Conservation (phyloP, 2,329 filamentous ascomycete genomes). For the Cladosporium cucumerinum region DNA sequence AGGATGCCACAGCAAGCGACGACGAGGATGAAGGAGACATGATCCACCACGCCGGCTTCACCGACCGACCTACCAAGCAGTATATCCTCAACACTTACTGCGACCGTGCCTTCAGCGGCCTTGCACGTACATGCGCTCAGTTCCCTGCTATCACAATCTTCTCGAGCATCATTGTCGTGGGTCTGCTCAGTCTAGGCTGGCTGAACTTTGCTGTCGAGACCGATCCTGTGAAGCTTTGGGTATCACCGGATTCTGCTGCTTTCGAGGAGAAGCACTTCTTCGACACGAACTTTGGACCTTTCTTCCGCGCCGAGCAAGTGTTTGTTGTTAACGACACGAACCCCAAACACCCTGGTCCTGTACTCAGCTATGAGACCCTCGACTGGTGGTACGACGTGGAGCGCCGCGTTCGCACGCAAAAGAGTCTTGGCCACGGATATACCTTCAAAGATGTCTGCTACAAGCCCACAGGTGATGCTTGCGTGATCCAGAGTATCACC, state of each 20-base stretch:
- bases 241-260: constrained; percentile 87
- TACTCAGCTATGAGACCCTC: constrained; percentile 83
- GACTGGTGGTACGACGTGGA: constrained; percentile 94
- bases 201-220: constrained; percentile 83
- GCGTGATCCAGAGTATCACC: constrained; percentile 88
- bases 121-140: constrained; percentile 76
- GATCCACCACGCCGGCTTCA: constrained; percentile 69
- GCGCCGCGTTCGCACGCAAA: constrained; percentile 67
- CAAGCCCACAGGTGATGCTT: constrained; percentile 84
- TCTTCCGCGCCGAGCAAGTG: constrained; percentile 88
- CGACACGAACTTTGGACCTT: constrained; percentile 87
- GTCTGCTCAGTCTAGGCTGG: constrained; percentile 81
- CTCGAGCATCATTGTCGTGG: constrained; percentile 70
- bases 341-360: constrained; percentile 62
- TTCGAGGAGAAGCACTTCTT: constrained; percentile 94
- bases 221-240: constrained; percentile 90
- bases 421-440: constrained; percentile 64
- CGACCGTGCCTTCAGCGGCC: constrained; percentile 72
- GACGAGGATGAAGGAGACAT: constrained; percentile 92
- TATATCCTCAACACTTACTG: constrained; percentile 83
- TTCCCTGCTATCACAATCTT: constrained; percentile 83
- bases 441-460: constrained; percentile 84
- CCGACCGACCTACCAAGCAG: constrained; percentile 72
- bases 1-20: constrained; percentile 79
- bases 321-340: constrained; percentile 88